Percentiles rank a stretch among this genome's conserved stretches.
phyloP scores from a whole-genome alignment of 495 filamentous ascomycete species.

The Xylaria bambusicola region DNA sequence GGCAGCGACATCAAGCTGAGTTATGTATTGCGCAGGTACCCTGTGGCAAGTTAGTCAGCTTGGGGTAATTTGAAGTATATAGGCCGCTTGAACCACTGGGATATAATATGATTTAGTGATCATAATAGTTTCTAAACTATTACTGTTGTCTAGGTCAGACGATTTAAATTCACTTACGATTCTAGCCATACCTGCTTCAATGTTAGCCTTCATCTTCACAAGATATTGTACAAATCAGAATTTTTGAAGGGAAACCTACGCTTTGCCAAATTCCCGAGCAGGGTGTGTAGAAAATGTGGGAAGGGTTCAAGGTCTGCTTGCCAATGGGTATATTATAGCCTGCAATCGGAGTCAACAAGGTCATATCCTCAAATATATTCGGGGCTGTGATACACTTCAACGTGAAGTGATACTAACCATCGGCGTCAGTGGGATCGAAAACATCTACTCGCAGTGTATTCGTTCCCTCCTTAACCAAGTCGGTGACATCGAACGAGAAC shows the following conservation, averaged over 20 bases:
- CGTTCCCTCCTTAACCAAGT: conserved; percentile 41
- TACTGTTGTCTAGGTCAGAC: too few relatives aligned
- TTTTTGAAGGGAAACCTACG: conserved; percentile 26
- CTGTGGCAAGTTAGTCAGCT: too few relatives aligned
- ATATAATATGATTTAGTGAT: too few relatives aligned
- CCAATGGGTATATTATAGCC: conserved; percentile 60
- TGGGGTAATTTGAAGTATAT: too few relatives aligned
- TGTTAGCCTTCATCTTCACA: not conserved
- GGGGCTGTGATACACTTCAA: not conserved
- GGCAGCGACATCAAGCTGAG: conserved; percentile 54
- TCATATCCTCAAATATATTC: not conserved
- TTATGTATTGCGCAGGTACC: conserved; percentile 57
- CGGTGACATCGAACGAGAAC: conserved; percentile 62
- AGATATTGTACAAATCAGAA: not conserved
- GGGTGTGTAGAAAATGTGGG: conserved; percentile 70
- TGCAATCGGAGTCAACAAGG: conserved; percentile 9
- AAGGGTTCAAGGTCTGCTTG: conserved; percentile 60
- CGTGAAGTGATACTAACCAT: conserved; percentile 36
- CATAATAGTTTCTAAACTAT: too few relatives aligned
- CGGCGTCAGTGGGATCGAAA: conserved; percentile 63
- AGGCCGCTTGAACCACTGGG: too few relatives aligned
- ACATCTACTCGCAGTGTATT: conserved; percentile 67
- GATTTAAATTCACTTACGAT: conserved; percentile 30
- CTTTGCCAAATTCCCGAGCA: conserved; percentile 72
- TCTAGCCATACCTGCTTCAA: conserved; percentile 59